Conservation (phyloP, 2,329 filamentous ascomycete genomes). For the Scopulariopsis brevicaulis region DNA sequence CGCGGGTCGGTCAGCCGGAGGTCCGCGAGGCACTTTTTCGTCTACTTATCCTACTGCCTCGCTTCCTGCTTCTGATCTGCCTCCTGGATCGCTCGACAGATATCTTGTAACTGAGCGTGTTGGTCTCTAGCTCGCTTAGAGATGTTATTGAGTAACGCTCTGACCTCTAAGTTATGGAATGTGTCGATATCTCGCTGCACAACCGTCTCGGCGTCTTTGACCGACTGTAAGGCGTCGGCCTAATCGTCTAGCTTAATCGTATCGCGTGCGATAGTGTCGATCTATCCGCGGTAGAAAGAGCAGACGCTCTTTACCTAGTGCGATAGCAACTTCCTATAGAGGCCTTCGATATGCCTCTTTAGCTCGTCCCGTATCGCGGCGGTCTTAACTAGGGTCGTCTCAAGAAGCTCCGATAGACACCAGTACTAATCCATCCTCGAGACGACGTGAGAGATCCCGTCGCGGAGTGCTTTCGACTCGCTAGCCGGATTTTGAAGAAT, state of each 20-base stretch:
- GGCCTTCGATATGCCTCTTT: conserved; percentile 13
- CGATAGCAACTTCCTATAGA: conserved; percentile 24
- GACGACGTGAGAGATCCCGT: conserved; percentile 22
- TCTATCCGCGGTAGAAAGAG: conserved; percentile 20
- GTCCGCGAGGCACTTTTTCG: conserved; percentile 1
- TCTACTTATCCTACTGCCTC: neutral
- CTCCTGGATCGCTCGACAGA: neutral
- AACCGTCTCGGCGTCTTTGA: neutral
- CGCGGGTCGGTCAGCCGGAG: conserved; percentile 15
- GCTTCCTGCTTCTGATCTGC: neutral
- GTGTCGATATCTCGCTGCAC: conserved; percentile 1
- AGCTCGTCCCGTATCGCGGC: conserved; percentile 9
- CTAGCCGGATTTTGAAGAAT: conserved; percentile 18
- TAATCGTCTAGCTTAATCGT: conserved; percentile 15
- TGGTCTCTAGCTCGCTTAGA: neutral
- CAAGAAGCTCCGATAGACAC: conserved; percentile 15
- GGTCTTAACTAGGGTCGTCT: conserved; percentile 5
- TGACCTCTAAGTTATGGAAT: neutral
- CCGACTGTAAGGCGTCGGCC: neutral
- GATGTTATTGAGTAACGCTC: neutral
- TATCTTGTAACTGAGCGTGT: neutral
- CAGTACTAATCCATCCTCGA: conserved; percentile 26
- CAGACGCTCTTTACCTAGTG: conserved; percentile 28
- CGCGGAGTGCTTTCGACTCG: conserved; percentile 15
- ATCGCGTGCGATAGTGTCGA: conserved; percentile 15